Evolutionary conservation across 129 eudicot genomes (phyloP).

Genomic region (Escallonia rubra): DNA sequence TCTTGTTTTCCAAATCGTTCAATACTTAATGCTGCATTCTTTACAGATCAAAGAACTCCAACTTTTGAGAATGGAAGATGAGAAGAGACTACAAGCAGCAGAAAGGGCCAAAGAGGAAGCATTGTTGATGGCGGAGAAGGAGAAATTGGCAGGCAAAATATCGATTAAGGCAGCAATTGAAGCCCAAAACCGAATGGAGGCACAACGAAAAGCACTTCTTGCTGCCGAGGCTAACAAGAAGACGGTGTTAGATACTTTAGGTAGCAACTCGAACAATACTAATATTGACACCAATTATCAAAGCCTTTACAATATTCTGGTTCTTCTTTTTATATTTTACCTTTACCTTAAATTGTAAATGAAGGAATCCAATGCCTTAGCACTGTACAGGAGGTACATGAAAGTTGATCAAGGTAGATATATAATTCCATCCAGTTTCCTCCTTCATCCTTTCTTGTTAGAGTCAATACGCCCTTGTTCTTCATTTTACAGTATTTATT

Average conservation of each 20-base stretch:
- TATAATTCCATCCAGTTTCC: too few relatives aligned
- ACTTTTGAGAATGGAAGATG: constrained; percentile 2
- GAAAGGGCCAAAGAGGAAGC: constrained; percentile 9
- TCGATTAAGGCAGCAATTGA: constrained; percentile 10
- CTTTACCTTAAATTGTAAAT: neutral
- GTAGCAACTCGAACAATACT: neutral
- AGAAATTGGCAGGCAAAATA: neutral
- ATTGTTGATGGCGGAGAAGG: neutral
- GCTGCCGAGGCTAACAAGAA: neutral
- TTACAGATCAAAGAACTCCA: constrained; percentile 3
- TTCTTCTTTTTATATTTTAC: neutral
- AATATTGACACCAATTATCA: neutral
- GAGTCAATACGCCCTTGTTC: too few relatives aligned
- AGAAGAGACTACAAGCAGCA: constrained; percentile 1
- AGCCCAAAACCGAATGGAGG: neutral
- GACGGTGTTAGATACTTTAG: neutral
- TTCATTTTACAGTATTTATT: too few relatives aligned
- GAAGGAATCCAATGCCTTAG: too few relatives aligned
- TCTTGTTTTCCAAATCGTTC: too few relatives aligned
- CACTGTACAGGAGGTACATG: too few relatives aligned
- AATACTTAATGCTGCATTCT: neutral
- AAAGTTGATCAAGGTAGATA: too few relatives aligned
- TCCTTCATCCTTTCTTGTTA: too few relatives aligned
- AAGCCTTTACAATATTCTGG: constrained; percentile 6
- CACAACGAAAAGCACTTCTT: constrained; percentile 4